Percentiles rank a stretch among this genome's conserved stretches.
These are phyloP conservation scores for Penicillium sumatraense DNA, from an alignment of 2,329 filamentous ascomycete species.

Conservation along the genomic window DNA sequence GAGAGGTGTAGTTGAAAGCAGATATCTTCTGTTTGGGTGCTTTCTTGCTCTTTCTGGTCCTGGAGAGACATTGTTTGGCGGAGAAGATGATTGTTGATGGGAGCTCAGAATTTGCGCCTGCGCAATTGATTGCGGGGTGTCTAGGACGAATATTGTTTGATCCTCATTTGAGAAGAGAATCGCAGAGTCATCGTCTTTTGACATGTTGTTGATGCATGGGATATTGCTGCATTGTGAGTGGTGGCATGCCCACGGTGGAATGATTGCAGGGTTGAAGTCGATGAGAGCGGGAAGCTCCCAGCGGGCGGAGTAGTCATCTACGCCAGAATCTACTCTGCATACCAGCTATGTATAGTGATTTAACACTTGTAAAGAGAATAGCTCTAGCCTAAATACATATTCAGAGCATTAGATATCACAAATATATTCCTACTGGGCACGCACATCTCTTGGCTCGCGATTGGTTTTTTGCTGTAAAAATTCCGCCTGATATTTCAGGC, in stretches of 20 bases:
- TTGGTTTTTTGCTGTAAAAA: too few species aligned
- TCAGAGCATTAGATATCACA: too few species aligned
- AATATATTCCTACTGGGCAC: too few species aligned
- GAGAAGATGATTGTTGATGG: background rate
- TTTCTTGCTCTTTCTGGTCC: background rate
- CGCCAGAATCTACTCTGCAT: too few species aligned
- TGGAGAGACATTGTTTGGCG: background rate
- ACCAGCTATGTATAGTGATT: too few species aligned
- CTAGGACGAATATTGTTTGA: constrained; percentile 56
- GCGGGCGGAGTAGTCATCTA: too few species aligned
- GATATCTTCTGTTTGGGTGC: constrained; percentile 9
- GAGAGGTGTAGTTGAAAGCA: constrained; percentile 54
- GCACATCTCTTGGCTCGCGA: too few species aligned
- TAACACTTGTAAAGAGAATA: too few species aligned
- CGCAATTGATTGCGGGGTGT: constrained; percentile 63
- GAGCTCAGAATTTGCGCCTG: constrained; percentile 52
- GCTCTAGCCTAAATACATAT: too few species aligned
- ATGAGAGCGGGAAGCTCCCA: background rate
- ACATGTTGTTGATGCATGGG: background rate
- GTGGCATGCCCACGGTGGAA: background rate
- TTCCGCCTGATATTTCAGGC: too few species aligned
- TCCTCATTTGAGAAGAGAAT: constrained; percentile 58
- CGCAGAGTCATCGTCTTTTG: constrained; percentile 19
- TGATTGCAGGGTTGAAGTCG: background rate
- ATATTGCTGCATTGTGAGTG: background rate